Base-by-base conservation (phyloP, 768 basidiomycete genomes). In the Royoungia palumana region DNA sequence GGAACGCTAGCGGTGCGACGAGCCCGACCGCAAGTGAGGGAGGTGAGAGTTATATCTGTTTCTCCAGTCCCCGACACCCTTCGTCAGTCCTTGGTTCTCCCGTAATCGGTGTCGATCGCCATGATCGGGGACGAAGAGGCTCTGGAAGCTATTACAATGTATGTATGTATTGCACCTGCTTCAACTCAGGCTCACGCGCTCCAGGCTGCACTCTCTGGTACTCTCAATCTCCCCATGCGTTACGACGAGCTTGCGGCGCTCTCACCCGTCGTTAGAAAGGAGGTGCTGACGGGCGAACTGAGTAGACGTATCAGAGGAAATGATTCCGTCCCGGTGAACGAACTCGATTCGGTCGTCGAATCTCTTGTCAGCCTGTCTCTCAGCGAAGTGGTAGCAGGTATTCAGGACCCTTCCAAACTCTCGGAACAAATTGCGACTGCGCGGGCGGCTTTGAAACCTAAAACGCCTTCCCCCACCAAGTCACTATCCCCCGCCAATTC, bases 131-230 rank as follows among this genome's bases (percentile, higher is more conserved):
- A 17, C 76, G 91, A 49, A 75, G 91, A 59, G 86, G 89, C 19
- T 89, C 87, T 35, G 91, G 89, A 5, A 92, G 90, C 61, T 93
- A 92, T 65, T 93, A 85, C 59, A 85, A 88, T 60, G 89, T 90
- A 59, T 50, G 78, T 55, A 20, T 19, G 20, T 19, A 32, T 41
- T 25, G 34, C 17, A 27, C 27, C 44, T 36, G 27, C 50, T 46
- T 43, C 34, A n/a, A 7, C 49, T 21, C 11, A 8, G 30, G 20
- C 54, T 61, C 27, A 48, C 10, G 14, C 20, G 37, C 27, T 28
- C 2, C 47, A 92, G 89, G 90, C 90, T 51, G 90, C 91, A 4
- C 75, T 92, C 6, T 71, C 83, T 6, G 91, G 89, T 14, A 89
- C 83, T 0, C 75, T 90, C 34, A 89, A 85, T 61, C 64, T 92